Conservation (phyloP, 2,329 filamentous ascomycete genomes). For the Knufia petricola region DNA sequence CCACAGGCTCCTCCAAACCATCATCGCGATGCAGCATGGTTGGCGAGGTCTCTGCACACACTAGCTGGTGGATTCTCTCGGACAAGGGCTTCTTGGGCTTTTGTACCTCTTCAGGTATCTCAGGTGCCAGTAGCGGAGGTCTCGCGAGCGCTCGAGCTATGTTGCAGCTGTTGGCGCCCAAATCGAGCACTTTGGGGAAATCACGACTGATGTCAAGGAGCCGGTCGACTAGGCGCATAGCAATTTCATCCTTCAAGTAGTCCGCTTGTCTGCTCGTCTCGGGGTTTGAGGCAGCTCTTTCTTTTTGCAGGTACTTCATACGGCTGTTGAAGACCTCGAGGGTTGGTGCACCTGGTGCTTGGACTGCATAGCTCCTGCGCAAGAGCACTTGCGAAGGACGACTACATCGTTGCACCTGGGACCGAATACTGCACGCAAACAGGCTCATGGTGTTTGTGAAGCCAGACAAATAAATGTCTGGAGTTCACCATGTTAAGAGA, state of each 20-base stretch:
- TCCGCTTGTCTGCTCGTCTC: slow-evolving; percentile 71
- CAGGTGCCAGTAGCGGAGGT: slow-evolving; percentile 50
- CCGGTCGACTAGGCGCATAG: slow-evolving; percentile 70
- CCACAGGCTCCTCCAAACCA: slow-evolving; percentile 46
- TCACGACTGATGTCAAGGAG: slow-evolving; percentile 86
- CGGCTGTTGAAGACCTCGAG: slow-evolving; percentile 86
- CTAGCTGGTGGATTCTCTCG: slow-evolving; percentile 61
- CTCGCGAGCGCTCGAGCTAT: slow-evolving; percentile 65
- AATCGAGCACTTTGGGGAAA: slow-evolving; percentile 76
- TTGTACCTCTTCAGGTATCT: slow-evolving; percentile 28
- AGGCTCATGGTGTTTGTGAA: slow-evolving; percentile 16
- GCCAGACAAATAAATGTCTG: slow-evolving; percentile 21
- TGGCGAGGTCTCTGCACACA: slow-evolving; percentile 72
- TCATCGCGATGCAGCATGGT: slow-evolving; percentile 72
- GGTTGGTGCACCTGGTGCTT: slow-evolving; percentile 64
- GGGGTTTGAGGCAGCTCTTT: slow-evolving; percentile 64
- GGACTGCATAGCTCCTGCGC: slow-evolving; percentile 57
- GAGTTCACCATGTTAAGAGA: background rate
- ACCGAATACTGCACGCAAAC: slow-evolving; percentile 14
- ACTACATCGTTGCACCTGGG: slow-evolving; percentile 12
- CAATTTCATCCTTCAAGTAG: slow-evolving; percentile 90
- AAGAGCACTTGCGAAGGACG: background rate
- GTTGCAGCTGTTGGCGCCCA: slow-evolving; percentile 93
- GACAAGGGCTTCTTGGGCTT: slow-evolving; percentile 53
- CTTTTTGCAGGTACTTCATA: slow-evolving; percentile 84